Conservation (phyloP, 805 yeast species). For the Candida broadrunensis region DNA sequence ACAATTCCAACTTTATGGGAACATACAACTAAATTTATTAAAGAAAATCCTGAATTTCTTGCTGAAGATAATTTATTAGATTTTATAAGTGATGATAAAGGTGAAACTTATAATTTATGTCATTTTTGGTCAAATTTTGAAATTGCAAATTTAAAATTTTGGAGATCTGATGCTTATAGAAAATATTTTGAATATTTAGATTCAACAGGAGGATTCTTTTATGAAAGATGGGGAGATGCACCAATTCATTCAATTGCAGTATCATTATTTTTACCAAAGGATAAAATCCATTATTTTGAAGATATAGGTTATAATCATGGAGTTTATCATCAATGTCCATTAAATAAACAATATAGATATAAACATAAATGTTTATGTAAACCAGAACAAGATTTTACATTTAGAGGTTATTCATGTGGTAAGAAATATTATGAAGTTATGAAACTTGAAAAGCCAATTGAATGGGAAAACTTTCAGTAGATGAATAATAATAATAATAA, state of each 20-base stretch:
- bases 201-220: constrained; percentile 85
- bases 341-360: constrained; percentile 52
- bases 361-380: constrained; percentile 70
- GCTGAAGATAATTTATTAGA: constrained; percentile 65
- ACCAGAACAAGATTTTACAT: constrained; percentile 73
- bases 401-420: constrained; percentile 29
- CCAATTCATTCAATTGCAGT: constrained; percentile 91
- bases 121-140: constrained; percentile 94
- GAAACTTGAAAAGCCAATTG: constrained; percentile 25
- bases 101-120: constrained; percentile 71
- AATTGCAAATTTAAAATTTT: constrained; percentile 68
- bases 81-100: constrained; percentile 67
- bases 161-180: constrained; percentile 69
- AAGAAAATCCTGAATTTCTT: constrained; percentile 56
- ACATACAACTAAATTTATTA: constrained; percentile 64
- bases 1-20: constrained; percentile 89
- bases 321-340: constrained; percentile 80
- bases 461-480: constrained; percentile 23
- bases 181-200: constrained; percentile 74
- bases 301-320: constrained; percentile 84
- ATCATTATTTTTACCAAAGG: constrained; percentile 67
- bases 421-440: constrained; percentile 28
- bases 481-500: too few relatives aligned
- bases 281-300: constrained; percentile 70
- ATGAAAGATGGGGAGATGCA: constrained; percentile 94